Evolutionary conservation across 1,284 basidiomycete species (phyloP), one percentile per base, ranked within the genome.

Genomic region (Albatrellus sp.): DNA sequence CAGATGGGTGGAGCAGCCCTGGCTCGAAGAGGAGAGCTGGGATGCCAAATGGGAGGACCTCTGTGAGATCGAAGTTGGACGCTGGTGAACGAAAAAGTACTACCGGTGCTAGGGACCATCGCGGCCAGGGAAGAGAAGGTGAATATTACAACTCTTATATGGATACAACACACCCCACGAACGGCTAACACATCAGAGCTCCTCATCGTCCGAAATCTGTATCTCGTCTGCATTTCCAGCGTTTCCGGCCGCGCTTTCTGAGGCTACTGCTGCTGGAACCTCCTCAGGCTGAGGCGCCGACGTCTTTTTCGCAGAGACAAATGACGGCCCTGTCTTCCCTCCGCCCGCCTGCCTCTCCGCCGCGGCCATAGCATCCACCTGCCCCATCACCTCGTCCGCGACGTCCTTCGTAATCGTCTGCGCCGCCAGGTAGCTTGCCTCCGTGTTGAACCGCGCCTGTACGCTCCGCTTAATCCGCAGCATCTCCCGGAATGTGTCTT

Each of bases 401-500:
- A 31, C 20, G n/a, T 9, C 7, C 5, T 29, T 29, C 29, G 83
- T 80, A 52, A 86, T 70, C 0, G 88, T 77, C 63, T 92, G 87
- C 6, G 90, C 90, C 2, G 87, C 86, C 46, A 93, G 67, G 60
- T 90, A 93, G 37, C 81, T 86, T 35, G 85, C 80, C 57, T 98
- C 93, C 8, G 96, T 98, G 63, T 98, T 98, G 73, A 93, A 99
- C 57, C 92, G 89, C 33, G 96, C 93, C 65, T 98, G 94, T 5
- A 99, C 94, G 53, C 90, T 90, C 45, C 96, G 80, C 66, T 96
- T 97, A 72, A 99, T 97, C 34, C 96, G 82, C 48, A 98, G 66
- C 90, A 98, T 97, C 68, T 98, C 94, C 54, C 93, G 73, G 81
- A 98, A 98, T 0, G 94, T 98, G 59, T 98, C 94, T 62, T 98